These are phyloP conservation scores for Hortiboletus campestris DNA, from an alignment of 768 basidiomycete species.

Conservation along the genomic window DNA sequence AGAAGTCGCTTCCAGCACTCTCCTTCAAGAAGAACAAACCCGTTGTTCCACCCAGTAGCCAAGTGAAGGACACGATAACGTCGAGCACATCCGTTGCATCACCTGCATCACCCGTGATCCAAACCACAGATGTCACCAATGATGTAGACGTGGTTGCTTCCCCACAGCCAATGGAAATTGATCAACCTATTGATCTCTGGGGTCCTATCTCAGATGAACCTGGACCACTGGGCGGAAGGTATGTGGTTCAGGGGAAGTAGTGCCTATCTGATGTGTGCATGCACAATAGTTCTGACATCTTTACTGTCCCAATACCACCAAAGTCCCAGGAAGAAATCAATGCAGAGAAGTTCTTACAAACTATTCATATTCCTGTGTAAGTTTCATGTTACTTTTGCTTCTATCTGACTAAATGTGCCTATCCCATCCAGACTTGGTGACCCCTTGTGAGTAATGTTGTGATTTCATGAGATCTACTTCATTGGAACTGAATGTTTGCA, in stretches of 20 bases:
- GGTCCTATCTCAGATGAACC: conserved; percentile 8
- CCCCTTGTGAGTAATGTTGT: conserved; percentile 23
- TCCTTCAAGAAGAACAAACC: conserved; percentile 45
- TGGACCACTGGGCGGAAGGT: conserved; percentile 10
- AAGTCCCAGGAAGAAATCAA: conserved; percentile 22
- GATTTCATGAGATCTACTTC: not conserved
- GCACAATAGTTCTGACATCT: conserved; percentile 1
- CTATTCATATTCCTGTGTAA: conserved; percentile 26
- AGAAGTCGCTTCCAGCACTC: conserved; percentile 31
- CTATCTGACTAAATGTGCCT: not conserved
- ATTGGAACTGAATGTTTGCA: not conserved
- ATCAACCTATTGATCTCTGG: conserved; percentile 15
- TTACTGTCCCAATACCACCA: conserved; percentile 8
- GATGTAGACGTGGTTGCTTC: conserved; percentile 7
- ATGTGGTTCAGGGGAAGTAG: not conserved
- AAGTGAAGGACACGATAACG: conserved; percentile 12
- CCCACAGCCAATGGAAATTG: conserved; percentile 23
- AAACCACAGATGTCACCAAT: not conserved
- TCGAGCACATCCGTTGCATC: not conserved
- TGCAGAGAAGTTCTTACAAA: conserved; percentile 27
- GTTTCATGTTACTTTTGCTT: not conserved
- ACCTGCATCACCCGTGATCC: conserved; percentile 13
- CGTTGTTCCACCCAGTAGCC: conserved; percentile 1
- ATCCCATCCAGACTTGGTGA: conserved; percentile 17
- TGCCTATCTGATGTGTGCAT: not conserved